Conservation (phyloP, 768 basidiomycete species). For the Daedaleopsis sinensis region DNA sequence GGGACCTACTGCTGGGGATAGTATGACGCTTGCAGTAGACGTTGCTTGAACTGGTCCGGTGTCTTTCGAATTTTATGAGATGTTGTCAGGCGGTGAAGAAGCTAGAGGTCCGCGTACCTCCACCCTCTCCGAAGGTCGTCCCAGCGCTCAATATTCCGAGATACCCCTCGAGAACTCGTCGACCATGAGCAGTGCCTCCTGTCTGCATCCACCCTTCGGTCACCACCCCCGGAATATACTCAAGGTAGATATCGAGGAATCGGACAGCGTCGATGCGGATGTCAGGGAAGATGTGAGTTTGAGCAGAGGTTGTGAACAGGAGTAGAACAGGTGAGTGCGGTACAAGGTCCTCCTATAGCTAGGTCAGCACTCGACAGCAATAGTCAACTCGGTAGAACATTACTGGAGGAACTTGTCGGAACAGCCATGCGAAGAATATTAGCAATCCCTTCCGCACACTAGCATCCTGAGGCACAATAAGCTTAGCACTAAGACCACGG, state of each 20-base stretch:
- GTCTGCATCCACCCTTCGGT: slow-evolving; percentile 65
- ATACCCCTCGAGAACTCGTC: slow-evolving; percentile 76
- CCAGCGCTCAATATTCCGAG: slow-evolving; percentile 77
- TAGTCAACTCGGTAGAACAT: slow-evolving; percentile 17
- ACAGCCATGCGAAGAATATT: slow-evolving; percentile 71
- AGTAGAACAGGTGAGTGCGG: slow-evolving; percentile 80
- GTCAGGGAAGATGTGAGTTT: slow-evolving; percentile 95
- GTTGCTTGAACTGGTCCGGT: slow-evolving; percentile 45
- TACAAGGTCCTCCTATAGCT: slow-evolving; percentile 59
- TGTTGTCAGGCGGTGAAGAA: background rate
- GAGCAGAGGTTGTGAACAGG: slow-evolving; percentile 86
- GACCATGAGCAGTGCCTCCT: slow-evolving; percentile 52
- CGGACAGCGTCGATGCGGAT: slow-evolving; percentile 89
- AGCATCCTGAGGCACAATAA: slow-evolving; percentile 59
- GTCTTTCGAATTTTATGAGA: slow-evolving; percentile 21
- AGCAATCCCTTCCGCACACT: slow-evolving; percentile 75
- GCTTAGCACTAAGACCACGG: background rate
- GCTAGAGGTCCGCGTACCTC: slow-evolving; percentile 42
- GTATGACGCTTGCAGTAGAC: slow-evolving; percentile 64
- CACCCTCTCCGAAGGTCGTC: slow-evolving; percentile 58
- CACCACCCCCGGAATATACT: slow-evolving; percentile 66
- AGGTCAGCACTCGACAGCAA: background rate
- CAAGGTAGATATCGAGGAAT: slow-evolving; percentile 75
- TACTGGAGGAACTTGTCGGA: slow-evolving; percentile 64
- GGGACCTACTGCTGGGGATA: slow-evolving; percentile 61